Base-by-base conservation (phyloP, 140 eudicot genomes). In the Ambrosia hybrid region DNA sequence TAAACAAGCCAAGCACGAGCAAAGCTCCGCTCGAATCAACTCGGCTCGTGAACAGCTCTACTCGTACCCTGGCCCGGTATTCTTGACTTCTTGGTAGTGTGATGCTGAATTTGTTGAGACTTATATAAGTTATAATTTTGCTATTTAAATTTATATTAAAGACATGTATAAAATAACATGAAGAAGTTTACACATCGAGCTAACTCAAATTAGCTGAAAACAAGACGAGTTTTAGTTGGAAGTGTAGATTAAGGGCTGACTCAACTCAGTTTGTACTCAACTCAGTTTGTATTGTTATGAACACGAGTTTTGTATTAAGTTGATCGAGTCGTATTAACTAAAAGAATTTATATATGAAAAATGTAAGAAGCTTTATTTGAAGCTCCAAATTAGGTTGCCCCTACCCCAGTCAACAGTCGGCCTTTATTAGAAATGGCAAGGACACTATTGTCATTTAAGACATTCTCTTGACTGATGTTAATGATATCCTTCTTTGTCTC, bases 401-500 rank as follows among this genome's bases (percentile, higher is more conserved):
- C 49, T 51, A 34, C 36, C 70, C 55, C 15, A n/a, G 61, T 60
- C 5, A 76, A 67, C 57, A 69, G 81, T 49, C 21, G 55, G 33
- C 56, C 46, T 76, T 68, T 46, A 57, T 36, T 63, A 45, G 11
- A 16, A 51, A 67, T 75, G 79, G 73, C 68, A 67, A 56, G 67
- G 79, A 75, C 37, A 74, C 0, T 15, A 76, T 57, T 58, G 80
- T 76, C 80, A 68, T 76, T 76, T 69, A 59, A 37, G 43, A 68
- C 75, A 76, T 68, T 36, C 65, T 58, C 65, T 76, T 76, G 69
- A 49, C 69, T 76, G 4, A 46, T 53, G 60, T 43, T 62, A 46
- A 75, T 67, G 48, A 69, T 69, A 59, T 76, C 65, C 65, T 43
- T 48, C 46, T 67, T 59, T 76, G 75, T 68, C 80, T 68, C 75